A percentile compares a stretch with the other conserved stretches of the same genome.
phyloP scores from a whole-genome alignment of 75 land plant genomes.

The Larix kaempferi region DNA sequence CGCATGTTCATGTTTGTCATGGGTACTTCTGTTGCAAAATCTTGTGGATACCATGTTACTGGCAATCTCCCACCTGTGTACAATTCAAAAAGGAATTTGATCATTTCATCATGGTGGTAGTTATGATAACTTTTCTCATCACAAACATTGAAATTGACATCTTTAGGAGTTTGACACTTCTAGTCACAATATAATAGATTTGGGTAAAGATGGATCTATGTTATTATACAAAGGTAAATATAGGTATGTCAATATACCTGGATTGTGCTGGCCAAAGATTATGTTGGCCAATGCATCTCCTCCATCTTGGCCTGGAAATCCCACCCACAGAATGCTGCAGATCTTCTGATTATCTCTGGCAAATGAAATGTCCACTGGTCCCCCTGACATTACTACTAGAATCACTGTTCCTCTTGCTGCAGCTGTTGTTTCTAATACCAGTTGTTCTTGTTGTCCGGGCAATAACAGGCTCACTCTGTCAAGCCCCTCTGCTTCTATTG shows the following conservation, averaged over 20 bases:
- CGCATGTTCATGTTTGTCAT: slow-evolving; percentile 98
- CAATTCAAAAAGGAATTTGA: not conserved
- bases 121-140: not conserved
- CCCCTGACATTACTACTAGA: slow-evolving; percentile 48
- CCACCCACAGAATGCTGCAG: slow-evolving; percentile 36
- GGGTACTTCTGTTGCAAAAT: slow-evolving; percentile 51
- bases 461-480: slow-evolving; percentile 30
- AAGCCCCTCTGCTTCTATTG: slow-evolving; percentile 27
- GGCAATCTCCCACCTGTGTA: slow-evolving; percentile 80
- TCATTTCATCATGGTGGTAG: not conserved
- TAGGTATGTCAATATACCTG: slow-evolving; percentile 16
- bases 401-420: slow-evolving; percentile 32
- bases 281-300: slow-evolving; percentile 40
- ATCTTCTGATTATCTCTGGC: slow-evolving; percentile 21
- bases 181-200: not conserved
- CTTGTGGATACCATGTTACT: slow-evolving; percentile 72
- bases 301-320: slow-evolving; percentile 50
- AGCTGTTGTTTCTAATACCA: slow-evolving; percentile 18
- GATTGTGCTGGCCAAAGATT: slow-evolving; percentile 39
- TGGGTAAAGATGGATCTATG: too few relatives aligned
- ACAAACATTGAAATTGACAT: not conserved
- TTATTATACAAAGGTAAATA: too few relatives aligned
- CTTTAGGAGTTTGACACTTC: not conserved
- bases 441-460: slow-evolving; percentile 32
- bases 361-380: slow-evolving; percentile 41